Percentiles rank a stretch among this genome's conserved stretches.
Evolutionary conservation across 306 rosid species (phyloP).

Genomic region (Phaseolus lunatus): DNA sequence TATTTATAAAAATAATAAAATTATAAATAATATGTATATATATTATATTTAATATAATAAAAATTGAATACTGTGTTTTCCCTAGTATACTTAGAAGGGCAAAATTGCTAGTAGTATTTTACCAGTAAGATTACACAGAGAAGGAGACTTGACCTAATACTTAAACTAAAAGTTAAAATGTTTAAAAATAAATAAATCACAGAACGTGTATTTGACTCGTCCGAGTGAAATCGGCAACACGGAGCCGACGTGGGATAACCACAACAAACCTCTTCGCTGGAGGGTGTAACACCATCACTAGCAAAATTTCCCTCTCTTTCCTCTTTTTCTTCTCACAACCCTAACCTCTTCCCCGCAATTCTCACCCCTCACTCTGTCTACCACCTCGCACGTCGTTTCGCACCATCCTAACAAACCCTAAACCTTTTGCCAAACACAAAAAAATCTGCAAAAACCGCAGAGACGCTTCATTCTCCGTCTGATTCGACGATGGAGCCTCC

Average conservation of each 20-base stretch:
- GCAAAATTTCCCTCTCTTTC: not conserved
- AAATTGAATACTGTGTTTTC: no score
- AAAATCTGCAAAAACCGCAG: slow-evolving; percentile 35
- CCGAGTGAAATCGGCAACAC: not conserved
- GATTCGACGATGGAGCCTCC: slow-evolving; percentile 63
- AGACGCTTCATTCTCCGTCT: not conserved
- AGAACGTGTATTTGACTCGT: not conserved
- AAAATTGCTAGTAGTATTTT: no score
- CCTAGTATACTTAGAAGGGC: no score
- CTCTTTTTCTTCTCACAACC: not conserved
- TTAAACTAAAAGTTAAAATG: not conserved
- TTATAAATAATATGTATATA: no score
- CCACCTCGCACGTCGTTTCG: not conserved
- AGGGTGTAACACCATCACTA: slow-evolving; percentile 3
- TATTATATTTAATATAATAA: no score
- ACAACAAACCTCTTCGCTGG: not conserved
- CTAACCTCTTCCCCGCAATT: not conserved
- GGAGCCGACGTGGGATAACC: not conserved
- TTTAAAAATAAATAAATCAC: no score
- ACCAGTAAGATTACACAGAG: no score
- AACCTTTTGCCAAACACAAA: not conserved
- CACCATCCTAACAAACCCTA: slow-evolving; percentile 49
- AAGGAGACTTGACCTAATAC: no score
- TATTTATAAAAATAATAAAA: no score
- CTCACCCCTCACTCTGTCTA: not conserved